phyloP scores from a whole-genome alignment of 179 eudicot species.

The Beta macrorhiza region DNA sequence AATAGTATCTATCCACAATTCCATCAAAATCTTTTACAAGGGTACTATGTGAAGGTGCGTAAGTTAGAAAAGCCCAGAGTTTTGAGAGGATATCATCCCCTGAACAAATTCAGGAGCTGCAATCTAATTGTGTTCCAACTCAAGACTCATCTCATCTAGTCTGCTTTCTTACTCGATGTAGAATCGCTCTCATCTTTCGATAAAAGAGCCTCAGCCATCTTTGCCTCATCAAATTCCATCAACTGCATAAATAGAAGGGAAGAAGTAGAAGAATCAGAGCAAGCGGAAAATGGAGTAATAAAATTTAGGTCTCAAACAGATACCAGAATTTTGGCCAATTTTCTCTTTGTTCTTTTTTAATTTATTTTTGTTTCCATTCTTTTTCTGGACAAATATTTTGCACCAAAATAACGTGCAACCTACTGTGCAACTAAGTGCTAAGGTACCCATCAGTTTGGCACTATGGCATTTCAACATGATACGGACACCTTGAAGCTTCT shows the following conservation, averaged over 20 bases:
- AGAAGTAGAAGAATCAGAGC: slow-evolving; percentile 13
- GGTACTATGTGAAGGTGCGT: slow-evolving; percentile 2
- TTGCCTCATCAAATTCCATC: slow-evolving; percentile 79
- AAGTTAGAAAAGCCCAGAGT: slow-evolving; percentile 9
- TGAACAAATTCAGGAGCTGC: slow-evolving; percentile 11
- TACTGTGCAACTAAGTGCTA: too few relatives aligned
- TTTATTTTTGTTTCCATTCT: too few relatives aligned
- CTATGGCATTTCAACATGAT: neutral
- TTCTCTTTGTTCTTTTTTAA: neutral
- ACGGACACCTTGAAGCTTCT: neutral
- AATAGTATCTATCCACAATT: slow-evolving; percentile 10
- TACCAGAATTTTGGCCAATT: neutral
- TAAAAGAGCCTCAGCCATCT: slow-evolving; percentile 32
- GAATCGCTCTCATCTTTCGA: slow-evolving; percentile 38
- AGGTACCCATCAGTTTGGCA: neutral
- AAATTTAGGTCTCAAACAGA: neutral
- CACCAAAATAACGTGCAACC: neutral
- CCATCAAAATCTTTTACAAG: slow-evolving; percentile 37
- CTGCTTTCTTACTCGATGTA: slow-evolving; percentile 41
- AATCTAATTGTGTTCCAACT: slow-evolving; percentile 28
- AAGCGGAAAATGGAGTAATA: neutral
- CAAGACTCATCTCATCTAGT: slow-evolving; percentile 19
- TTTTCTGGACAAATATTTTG: neutral
- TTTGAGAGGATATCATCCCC: slow-evolving; percentile 14
- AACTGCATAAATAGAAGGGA: slow-evolving; percentile 40